A percentile compares a stretch with the other conserved stretches of the same genome.
Evolutionary conservation across 177 flowering plant genomes (phyloP).

Genomic region (Telopea speciosissima): DNA sequence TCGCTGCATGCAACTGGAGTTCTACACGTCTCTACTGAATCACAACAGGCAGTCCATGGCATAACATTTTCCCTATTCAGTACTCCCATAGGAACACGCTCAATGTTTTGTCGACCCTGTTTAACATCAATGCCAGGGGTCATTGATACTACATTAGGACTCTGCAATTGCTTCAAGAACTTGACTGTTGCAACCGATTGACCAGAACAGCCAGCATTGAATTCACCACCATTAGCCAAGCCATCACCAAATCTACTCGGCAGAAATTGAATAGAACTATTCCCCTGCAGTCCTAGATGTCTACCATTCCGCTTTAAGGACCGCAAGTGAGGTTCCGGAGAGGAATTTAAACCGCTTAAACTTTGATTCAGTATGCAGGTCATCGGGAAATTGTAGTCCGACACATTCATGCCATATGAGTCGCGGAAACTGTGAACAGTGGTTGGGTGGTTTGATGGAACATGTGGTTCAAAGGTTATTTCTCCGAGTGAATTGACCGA

Average conservation of each 20-base stretch:
- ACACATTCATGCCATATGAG: background rate
- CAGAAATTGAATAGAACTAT: constrained; percentile 1
- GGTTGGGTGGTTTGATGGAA: background rate
- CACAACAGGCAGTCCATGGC: constrained; percentile 10
- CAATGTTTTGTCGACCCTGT: constrained; percentile 6
- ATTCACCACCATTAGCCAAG: constrained; percentile 7
- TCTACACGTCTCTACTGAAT: background rate
- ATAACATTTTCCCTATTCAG: constrained; percentile 18
- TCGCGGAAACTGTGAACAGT: background rate
- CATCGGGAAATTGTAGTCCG: background rate
- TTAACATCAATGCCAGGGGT: background rate
- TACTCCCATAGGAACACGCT: constrained; percentile 1
- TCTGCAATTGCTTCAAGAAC: constrained; percentile 2
- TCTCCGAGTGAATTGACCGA: constrained; percentile 1
- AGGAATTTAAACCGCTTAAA: constrained; percentile 1
- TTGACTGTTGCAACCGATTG: constrained; percentile 1
- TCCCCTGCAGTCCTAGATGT: constrained; percentile 6
- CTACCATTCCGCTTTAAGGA: constrained; percentile 13
- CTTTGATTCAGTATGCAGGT: background rate
- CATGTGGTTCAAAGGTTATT: constrained; percentile 4
- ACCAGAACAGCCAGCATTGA: background rate
- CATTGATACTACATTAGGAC: background rate
- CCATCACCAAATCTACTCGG: background rate
- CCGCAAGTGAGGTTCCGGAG: background rate
- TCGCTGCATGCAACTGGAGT: constrained; percentile 3